Percentiles rank a stretch among this genome's conserved stretches.
Evolutionary conservation across 257 asterid species (phyloP).

Genomic region (Hygrophila difformis): DNA sequence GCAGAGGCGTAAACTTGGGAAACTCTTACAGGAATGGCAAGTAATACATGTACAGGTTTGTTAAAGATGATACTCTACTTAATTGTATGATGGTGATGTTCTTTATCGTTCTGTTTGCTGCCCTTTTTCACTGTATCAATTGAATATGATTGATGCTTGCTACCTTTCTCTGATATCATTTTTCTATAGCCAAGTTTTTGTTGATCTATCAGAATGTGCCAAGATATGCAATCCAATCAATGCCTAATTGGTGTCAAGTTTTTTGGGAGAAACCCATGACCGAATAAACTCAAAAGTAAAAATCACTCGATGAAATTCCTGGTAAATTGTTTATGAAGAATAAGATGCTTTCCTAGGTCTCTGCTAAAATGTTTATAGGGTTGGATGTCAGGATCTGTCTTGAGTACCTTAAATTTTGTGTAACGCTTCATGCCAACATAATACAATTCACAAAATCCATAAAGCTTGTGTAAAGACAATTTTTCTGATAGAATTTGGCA

Average conservation of each 20-base stretch:
- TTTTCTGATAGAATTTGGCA: no score
- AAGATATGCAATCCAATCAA: no score
- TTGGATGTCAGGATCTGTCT: no score
- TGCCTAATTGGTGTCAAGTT: no score
- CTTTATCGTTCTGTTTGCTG: background rate
- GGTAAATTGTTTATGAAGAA: background rate
- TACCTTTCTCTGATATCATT: background rate
- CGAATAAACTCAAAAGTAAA: background rate
- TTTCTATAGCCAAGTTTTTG: background rate
- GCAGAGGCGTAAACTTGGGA: slow-evolving; percentile 99
- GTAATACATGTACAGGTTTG: slow-evolving; percentile 82
- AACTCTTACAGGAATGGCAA: slow-evolving; percentile 97
- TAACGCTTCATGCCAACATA: no score
- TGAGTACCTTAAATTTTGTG: no score
- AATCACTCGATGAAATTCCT: no score
- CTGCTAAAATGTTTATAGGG: no score
- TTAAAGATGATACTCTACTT: background rate
- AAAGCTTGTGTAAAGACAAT: no score
- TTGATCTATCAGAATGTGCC: background rate
- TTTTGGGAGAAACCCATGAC: background rate
- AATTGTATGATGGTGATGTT: slow-evolving; percentile 7
- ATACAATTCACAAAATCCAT: no score
- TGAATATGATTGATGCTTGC: slow-evolving; percentile 3
- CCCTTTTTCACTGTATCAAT: background rate
- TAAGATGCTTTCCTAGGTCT: background rate